Evolutionary conservation across 2,329 filamentous ascomycete genomes (phyloP).

Genomic region (Phialophora tarda): DNA sequence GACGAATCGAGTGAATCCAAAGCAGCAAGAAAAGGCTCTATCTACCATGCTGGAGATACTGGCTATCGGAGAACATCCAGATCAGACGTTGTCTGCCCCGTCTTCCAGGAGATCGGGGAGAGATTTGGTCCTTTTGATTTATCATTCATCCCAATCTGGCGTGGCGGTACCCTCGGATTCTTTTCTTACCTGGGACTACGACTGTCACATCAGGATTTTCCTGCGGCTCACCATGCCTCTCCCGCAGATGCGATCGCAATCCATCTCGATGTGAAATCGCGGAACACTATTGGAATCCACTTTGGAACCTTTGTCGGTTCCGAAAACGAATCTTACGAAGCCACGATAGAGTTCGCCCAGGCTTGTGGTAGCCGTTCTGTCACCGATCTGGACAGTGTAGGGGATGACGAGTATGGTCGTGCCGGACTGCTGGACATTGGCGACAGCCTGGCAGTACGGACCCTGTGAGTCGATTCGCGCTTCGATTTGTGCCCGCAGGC

Average conservation of each 20-base stretch:
- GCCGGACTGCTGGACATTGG: slow-evolving; percentile 31
- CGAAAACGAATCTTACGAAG: slow-evolving; percentile 29
- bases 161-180: slow-evolving; percentile 44
- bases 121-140: slow-evolving; percentile 57
- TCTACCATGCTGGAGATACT: slow-evolving; percentile 56
- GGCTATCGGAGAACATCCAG: slow-evolving; percentile 50
- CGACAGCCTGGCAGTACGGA: slow-evolving; percentile 27
- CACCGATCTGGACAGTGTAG: slow-evolving; percentile 10
- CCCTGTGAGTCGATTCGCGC: background rate
- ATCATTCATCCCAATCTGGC: slow-evolving; percentile 56
- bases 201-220: slow-evolving; percentile 50
- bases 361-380: slow-evolving; percentile 21
- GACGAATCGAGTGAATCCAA: slow-evolving; percentile 26
- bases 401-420: slow-evolving; percentile 16
- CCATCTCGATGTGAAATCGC: slow-evolving; percentile 54
- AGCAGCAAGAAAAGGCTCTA: slow-evolving; percentile 12
- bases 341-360: slow-evolving; percentile 26
- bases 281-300: slow-evolving; percentile 58
- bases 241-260: slow-evolving; percentile 56
- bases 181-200: slow-evolving; percentile 30
- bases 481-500: background rate
- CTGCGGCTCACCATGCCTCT: slow-evolving; percentile 54
- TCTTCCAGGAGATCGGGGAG: slow-evolving; percentile 55
- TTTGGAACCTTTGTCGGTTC: slow-evolving; percentile 49
- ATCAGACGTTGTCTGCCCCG: slow-evolving; percentile 52